A percentile compares a stretch with the other conserved stretches of the same genome.
Evolutionary conservation across 1,284 basidiomycete species (phyloP).

Genomic region (Ganoderma resinaceum): DNA sequence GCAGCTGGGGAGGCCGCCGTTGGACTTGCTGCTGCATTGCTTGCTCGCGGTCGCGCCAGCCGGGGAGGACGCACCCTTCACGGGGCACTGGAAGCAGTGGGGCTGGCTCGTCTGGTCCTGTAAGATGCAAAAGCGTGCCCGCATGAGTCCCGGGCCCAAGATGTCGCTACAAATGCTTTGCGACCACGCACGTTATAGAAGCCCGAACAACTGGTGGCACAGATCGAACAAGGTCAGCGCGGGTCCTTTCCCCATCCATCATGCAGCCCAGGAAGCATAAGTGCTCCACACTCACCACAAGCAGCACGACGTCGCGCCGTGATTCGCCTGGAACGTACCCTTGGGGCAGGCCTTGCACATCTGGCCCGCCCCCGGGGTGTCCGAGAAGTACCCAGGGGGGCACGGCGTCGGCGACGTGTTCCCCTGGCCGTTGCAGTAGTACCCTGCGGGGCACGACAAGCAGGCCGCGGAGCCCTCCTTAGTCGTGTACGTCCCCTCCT

Average conservation of each 20-base stretch:
- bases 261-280: not conserved
- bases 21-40: conserved; percentile 26
- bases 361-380: conserved; percentile 23
- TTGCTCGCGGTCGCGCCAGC: conserved; percentile 23
- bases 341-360: conserved; percentile 34
- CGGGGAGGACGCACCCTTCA: conserved; percentile 31
- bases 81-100: conserved; percentile 34
- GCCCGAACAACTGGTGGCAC: conserved; percentile 31
- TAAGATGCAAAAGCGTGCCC: not conserved
- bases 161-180: not conserved
- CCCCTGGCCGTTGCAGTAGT: conserved; percentile 29
- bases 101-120: conserved; percentile 26
- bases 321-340: conserved; percentile 30
- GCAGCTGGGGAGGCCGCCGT: conserved; percentile 31
- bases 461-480: conserved; percentile 22
- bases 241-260: not conserved
- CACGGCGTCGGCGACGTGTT: conserved; percentile 19
- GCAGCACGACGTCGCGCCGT: conserved; percentile 35
- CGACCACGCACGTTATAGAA: conserved; percentile 29
- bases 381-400: conserved; percentile 26
- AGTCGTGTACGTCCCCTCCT: conserved; percentile 25
- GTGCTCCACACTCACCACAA: conserved; percentile 23
- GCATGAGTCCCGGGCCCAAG: not conserved
- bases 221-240: not conserved
- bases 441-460: conserved; percentile 25